Evolutionary conservation across 1,284 basidiomycete species (phyloP), one percentile per base, ranked within the genome.

Genomic region (Coniophora puteana): DNA sequence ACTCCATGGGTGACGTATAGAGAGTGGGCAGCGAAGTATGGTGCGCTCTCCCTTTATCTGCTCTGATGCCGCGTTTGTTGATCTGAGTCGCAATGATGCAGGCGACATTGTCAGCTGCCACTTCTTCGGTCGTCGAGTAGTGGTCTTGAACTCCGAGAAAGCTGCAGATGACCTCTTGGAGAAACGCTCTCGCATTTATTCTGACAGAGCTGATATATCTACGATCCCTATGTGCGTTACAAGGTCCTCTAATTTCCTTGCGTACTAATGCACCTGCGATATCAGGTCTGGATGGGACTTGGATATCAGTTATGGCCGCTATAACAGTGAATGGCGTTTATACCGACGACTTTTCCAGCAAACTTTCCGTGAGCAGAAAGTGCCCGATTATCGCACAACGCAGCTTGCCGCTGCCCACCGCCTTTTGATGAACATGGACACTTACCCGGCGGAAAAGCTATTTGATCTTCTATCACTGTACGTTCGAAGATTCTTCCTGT

Each of bases 91-190:
- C 7, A 8, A 31, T 31, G 6, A 6, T 31, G 6, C 14, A 31
- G n/a, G 14, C 8, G 7, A 14, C 36, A 44, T 44, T 10, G 24
- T 41, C 11, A 41, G 22, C 8, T 44, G 25, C 20, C 23, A 27
- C 32, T 20, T 44, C 8, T 27, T 35, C 24, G 33, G 33, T 5
- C 39, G 21, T 13, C 26, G 36, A 21, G 18, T 41, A n/a, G 22
- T 41, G 27, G 33, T 44, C 4, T 26, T 44, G n/a, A 44, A 21
- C 40, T 34, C 43, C 16, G 16, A 43, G n/a, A 35, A 44, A 32
- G 21, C 33, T 1, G 40, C 31, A 21, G 41, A 34, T 16, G 43
- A 44, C 16, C 41, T 44, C 3, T 17, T 44, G 25, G 39, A 44
- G 5, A 13, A 20, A 20, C 42, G 39, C 25, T 40, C 42, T 11